Evolutionary conservation across 768 basidiomycete genomes (phyloP).

Genomic region (Hortiboletus flavorubellus): DNA sequence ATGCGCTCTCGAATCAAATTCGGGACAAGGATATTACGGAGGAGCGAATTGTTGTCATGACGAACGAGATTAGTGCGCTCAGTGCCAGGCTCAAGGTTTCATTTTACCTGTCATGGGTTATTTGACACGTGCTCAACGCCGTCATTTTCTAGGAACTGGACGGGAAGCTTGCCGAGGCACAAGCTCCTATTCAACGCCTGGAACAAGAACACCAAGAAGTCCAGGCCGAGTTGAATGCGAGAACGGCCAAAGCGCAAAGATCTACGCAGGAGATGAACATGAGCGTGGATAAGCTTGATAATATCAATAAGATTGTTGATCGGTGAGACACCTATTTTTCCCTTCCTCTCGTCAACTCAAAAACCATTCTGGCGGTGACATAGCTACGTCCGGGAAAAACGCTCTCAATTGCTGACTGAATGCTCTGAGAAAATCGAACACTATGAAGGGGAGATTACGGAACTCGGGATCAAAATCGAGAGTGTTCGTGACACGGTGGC

Average conservation of each 20-base stretch:
- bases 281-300: constrained; percentile 57
- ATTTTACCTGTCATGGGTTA: neutral
- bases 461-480: constrained; percentile 40
- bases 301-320: constrained; percentile 61
- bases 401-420: constrained; percentile 56
- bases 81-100: constrained; percentile 50
- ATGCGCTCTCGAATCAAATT: constrained; percentile 52
- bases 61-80: constrained; percentile 48
- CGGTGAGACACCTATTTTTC: constrained; percentile 38
- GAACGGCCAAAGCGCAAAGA: constrained; percentile 50
- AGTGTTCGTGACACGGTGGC: constrained; percentile 43
- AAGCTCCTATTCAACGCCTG: constrained; percentile 61
- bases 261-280: constrained; percentile 63
- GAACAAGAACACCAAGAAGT: constrained; percentile 50
- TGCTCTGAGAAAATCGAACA: constrained; percentile 52
- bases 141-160: constrained; percentile 54
- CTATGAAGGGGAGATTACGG: constrained; percentile 43
- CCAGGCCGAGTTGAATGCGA: constrained; percentile 48
- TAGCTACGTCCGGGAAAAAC: constrained; percentile 75
- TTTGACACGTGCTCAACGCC: neutral
- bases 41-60: constrained; percentile 54
- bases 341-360: neutral
- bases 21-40: constrained; percentile 58
- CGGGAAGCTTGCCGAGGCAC: constrained; percentile 52
- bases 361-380: neutral